Evolutionary conservation across 768 basidiomycete genomes (phyloP).

Genomic region (Agaricus subrufescens): DNA sequence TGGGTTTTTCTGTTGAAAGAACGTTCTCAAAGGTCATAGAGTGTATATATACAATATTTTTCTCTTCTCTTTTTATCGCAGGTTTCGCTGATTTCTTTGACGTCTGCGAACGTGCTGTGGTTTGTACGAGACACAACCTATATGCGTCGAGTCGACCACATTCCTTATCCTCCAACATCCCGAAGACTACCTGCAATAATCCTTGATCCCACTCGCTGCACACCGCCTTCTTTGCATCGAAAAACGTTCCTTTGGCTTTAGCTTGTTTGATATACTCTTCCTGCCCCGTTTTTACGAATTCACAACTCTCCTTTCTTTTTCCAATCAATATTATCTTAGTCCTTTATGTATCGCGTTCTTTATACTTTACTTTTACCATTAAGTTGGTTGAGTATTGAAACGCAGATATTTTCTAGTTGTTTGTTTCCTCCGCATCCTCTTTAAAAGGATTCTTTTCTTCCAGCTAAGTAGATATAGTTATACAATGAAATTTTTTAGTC

Average conservation of each 20-base stretch:
- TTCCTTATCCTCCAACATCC: background rate
- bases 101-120: background rate
- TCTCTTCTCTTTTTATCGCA: background rate
- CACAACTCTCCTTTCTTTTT: background rate
- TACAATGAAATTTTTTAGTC: slow-evolving; percentile 5
- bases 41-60: slow-evolving; percentile 4
- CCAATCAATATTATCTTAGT: background rate
- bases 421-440: background rate
- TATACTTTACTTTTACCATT: background rate
- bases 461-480: slow-evolving; percentile 3
- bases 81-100: background rate
- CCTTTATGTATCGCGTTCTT: background rate
- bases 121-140: background rate
- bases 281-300: background rate
- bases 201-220: background rate
- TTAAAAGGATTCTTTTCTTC: background rate
- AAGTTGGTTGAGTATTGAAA: background rate
- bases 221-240: background rate
- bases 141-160: background rate
- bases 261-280: background rate
- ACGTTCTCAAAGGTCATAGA: slow-evolving; percentile 8
- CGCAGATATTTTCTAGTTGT: background rate
- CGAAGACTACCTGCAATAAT: background rate
- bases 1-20: background rate
- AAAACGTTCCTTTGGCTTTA: background rate